Evolutionary conservation across 1,284 basidiomycete genomes (phyloP), one percentile per base, ranked within the genome.

Genomic region (Volvariella volvacea): DNA sequence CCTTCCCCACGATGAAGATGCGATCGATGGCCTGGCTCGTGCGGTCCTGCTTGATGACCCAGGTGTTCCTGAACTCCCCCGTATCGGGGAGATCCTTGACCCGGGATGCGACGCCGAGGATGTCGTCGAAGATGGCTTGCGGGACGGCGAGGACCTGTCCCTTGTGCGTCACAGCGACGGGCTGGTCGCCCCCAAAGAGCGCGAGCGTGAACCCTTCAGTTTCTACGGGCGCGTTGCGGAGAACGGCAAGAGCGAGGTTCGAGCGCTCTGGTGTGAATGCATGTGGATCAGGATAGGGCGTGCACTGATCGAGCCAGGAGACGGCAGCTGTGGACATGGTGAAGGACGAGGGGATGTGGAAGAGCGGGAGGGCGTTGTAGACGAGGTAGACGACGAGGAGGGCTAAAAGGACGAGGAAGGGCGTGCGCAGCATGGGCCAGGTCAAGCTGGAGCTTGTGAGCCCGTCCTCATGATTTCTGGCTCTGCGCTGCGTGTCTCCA

Each of bases 131-230:
- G 50, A 73, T 70, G 12, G 47, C 47, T 3, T 61, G 46, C 3
- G 53, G 33, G 25, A 73, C 51, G 20, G 56, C 41, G 12, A 68
- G 51, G 9, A 68, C 61, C 14, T 57, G 56, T 0, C 71, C 73
- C 22, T 57, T 50, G 12, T 65, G 61, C 48, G 73, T 68, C 25
- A 74, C 59, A 2, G 66, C 70, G 42, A 71, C 54, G 6, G 51
- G 50, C 31, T 55, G 50, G 15, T 52, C 51, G 22, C 52, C 52
- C 12, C 43, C 44, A 58, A 74, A 74, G 2, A 74, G 50, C 4
- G 71, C 68, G 25, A 71, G 55, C 0, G 67, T 68, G 53, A 74
- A 70, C 25, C 67, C 70, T 39, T 70, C 62, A 6, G 56, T 60
- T 37, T 68, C 64, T 2, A 61, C 63, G 9, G 57, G 68, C 1